A percentile compares a stretch with the other conserved stretches of the same genome.
These are phyloP conservation scores for Sarocladium strictum DNA, from an alignment of 2,329 filamentous ascomycete species.

Conservation along the genomic window DNA sequence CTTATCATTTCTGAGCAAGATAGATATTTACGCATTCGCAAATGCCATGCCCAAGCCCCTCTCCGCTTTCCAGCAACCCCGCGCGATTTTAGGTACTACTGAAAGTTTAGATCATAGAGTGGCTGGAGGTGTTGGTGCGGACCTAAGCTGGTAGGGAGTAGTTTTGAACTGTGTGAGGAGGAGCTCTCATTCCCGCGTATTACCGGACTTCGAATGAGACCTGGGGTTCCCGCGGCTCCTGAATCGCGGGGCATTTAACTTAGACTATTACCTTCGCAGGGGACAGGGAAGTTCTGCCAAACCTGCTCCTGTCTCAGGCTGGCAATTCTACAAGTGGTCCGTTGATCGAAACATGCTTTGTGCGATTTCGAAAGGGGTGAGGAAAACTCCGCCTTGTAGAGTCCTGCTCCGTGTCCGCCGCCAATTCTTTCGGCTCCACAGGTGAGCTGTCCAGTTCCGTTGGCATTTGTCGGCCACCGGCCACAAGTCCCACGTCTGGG, in stretches of 20 bases:
- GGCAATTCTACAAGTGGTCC: conserved; percentile 1
- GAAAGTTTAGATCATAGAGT: not conserved
- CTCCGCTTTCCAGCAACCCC: too few species aligned
- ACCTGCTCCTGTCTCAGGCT: not conserved
- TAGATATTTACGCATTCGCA: too few species aligned
- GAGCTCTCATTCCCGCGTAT: conserved; percentile 1
- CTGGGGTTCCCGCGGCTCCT: not conserved
- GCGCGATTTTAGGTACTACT: too few species aligned
- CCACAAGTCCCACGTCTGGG: conserved; percentile 2
- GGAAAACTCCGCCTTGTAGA: not conserved
- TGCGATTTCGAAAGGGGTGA: not conserved
- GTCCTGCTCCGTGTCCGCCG: not conserved
- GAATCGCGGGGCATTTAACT: not conserved
- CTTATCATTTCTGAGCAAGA: too few species aligned
- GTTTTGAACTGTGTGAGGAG: not conserved
- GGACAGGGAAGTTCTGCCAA: not conserved
- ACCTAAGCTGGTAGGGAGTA: too few species aligned
- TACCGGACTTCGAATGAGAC: not conserved
- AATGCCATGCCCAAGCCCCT: too few species aligned
- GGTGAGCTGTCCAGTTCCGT: conserved; percentile 6
- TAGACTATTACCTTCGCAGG: not conserved
- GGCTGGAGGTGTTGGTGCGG: not conserved
- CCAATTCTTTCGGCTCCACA: conserved; percentile 7
- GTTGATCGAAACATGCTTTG: conserved; percentile 1
- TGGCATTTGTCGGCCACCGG: not conserved